Conservation (phyloP, 1,284 basidiomycete genomes). For the Lentinus polychrous region DNA sequence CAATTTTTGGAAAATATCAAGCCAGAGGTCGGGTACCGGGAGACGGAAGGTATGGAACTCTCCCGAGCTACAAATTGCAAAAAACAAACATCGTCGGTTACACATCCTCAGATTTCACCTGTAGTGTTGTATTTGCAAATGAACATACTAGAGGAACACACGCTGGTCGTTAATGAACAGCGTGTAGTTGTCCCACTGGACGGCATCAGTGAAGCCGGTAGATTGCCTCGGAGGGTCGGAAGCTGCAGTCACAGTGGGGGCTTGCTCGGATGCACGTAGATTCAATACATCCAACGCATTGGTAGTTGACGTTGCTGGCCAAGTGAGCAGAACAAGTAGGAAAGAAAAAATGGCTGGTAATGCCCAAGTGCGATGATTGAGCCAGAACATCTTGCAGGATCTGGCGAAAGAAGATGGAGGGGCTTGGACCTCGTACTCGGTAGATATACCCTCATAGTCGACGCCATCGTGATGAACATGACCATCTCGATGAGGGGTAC, state of each 20-base stretch:
- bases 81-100: not conserved
- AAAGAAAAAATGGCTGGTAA: slow-evolving; percentile 9
- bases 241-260: not conserved
- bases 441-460: no score
- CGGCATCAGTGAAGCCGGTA: slow-evolving; percentile 22
- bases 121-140: not conserved
- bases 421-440: no score
- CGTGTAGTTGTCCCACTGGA: slow-evolving; percentile 28
- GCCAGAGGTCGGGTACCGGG: slow-evolving; percentile 75
- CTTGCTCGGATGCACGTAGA: not conserved
- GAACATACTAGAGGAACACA: slow-evolving; percentile 42
- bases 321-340: slow-evolving; percentile 8
- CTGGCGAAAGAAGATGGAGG: not conserved
- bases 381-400: slow-evolving; percentile 5
- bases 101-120: not conserved
- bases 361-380: slow-evolving; percentile 10
- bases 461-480: no score
- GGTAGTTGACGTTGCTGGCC: slow-evolving; percentile 5
- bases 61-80: slow-evolving; percentile 37
- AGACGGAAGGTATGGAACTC: slow-evolving; percentile 83
- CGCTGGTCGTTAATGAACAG: slow-evolving; percentile 24
- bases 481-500: no score
- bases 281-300: not conserved
- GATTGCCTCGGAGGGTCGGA: slow-evolving; percentile 22
- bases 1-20: slow-evolving; percentile 75